These are phyloP conservation scores for Brassica balearica DNA, from an alignment of 441 rosid species.

Conservation along the genomic window DNA sequence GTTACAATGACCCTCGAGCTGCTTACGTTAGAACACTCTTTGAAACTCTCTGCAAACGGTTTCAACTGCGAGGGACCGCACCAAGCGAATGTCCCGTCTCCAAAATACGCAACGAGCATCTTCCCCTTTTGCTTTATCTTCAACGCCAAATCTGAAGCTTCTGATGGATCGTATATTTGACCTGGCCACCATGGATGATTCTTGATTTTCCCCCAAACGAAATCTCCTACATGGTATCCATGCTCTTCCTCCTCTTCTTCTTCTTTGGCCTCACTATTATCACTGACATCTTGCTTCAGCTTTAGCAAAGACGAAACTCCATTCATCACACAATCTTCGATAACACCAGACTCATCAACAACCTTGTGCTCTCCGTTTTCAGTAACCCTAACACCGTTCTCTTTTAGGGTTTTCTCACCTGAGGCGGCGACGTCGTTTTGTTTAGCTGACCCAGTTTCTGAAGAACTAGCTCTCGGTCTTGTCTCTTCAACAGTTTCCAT, in stretches of 20 bases:
- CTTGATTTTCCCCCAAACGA: constrained; percentile 93
- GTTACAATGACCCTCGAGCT: constrained; percentile 56
- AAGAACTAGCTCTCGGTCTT: constrained; percentile 22
- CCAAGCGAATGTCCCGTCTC: constrained; percentile 93
- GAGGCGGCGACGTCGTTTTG: not conserved
- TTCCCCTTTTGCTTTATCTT: constrained; percentile 60
- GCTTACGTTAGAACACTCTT: constrained; percentile 64
- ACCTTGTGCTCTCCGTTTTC: constrained; percentile 46
- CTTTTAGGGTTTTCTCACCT: constrained; percentile 33
- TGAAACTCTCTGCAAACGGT: constrained; percentile 76
- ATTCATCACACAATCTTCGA: constrained; percentile 70
- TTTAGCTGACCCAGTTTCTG: constrained; percentile 12
- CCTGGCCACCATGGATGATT: constrained; percentile 99
- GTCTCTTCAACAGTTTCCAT: constrained; percentile 37
- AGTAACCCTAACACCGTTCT: constrained; percentile 56
- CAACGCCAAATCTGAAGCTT: constrained; percentile 77
- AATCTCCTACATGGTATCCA: constrained; percentile 76
- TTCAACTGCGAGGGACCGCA: constrained; percentile 80
- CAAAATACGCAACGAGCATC: constrained; percentile 85
- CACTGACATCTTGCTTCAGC: constrained; percentile 29
- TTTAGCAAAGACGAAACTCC: constrained; percentile 66
- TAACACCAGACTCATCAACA: constrained; percentile 30
- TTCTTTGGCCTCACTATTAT: not conserved
- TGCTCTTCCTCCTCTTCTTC: constrained; percentile 54
- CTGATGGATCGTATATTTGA: constrained; percentile 69